Conservation (phyloP, 2,329 filamentous ascomycete species). For the Phialemoniopsis sp. region DNA sequence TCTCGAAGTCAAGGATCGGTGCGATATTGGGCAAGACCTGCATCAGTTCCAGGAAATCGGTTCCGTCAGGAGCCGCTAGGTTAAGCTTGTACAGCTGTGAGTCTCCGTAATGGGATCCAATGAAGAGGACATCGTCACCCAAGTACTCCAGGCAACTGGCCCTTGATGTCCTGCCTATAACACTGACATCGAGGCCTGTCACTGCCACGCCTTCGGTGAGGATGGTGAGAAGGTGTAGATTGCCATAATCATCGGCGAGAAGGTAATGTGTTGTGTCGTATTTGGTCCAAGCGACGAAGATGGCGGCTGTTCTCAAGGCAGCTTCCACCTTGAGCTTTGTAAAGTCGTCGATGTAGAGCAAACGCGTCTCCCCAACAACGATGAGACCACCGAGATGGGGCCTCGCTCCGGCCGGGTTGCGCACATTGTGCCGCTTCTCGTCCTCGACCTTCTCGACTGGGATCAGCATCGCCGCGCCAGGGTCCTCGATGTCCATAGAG, state of each 20-base stretch:
- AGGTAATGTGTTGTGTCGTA: conserved; percentile 79
- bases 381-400: conserved; percentile 67
- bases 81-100: conserved; percentile 74
- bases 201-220: conserved; percentile 64
- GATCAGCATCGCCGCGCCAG: conserved; percentile 57
- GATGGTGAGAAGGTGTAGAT: conserved; percentile 79
- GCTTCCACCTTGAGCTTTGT: conserved; percentile 63
- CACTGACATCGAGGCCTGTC: conserved; percentile 65
- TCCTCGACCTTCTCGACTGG: conserved; percentile 52
- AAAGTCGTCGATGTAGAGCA: conserved; percentile 81
- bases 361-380: conserved; percentile 73
- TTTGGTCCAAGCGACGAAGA: conserved; percentile 89
- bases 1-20: conserved; percentile 84
- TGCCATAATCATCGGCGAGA: conserved; percentile 89
- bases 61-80: conserved; percentile 30
- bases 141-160: conserved; percentile 78
- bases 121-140: conserved; percentile 67
- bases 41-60: conserved; percentile 49
- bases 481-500: conserved; percentile 47
- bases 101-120: conserved; percentile 91
- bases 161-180: conserved; percentile 64
- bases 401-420: conserved; percentile 46
- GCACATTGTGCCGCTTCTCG: conserved; percentile 57
- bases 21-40: conserved; percentile 82
- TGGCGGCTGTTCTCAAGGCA: conserved; percentile 66